These are phyloP conservation scores for Kodamaea lidongshanica DNA, from an alignment of 805 yeast species.

Conservation along the genomic window DNA sequence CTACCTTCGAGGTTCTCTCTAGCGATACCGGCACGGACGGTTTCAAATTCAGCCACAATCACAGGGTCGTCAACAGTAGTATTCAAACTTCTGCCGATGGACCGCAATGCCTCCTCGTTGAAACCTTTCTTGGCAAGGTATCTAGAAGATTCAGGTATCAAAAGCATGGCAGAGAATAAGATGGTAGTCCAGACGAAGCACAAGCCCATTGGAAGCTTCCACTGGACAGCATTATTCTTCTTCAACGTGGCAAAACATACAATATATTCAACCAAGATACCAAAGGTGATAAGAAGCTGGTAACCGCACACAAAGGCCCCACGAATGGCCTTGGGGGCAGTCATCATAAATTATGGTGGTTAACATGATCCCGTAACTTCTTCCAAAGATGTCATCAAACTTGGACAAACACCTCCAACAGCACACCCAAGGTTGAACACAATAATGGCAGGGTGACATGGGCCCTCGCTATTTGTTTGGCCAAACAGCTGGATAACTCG, in stretches of 20 bases:
- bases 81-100: slow-evolving; percentile 57
- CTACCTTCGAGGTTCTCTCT: slow-evolving; percentile 56
- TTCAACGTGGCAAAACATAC: slow-evolving; percentile 57
- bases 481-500: slow-evolving; percentile 37
- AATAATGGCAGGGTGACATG: slow-evolving; percentile 39
- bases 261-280: slow-evolving; percentile 68
- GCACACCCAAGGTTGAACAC: slow-evolving; percentile 68
- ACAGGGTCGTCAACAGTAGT: slow-evolving; percentile 47
- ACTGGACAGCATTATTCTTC: slow-evolving; percentile 46
- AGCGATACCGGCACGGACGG: slow-evolving; percentile 55
- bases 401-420: slow-evolving; percentile 63
- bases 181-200: slow-evolving; percentile 42
- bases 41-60: slow-evolving; percentile 47
- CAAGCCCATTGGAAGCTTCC: slow-evolving; percentile 63
- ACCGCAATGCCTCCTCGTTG: slow-evolving; percentile 47
- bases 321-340: slow-evolving; percentile 64
- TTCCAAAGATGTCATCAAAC: slow-evolving; percentile 53
- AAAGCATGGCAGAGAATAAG: slow-evolving; percentile 45
- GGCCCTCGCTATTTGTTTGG: slow-evolving; percentile 33
- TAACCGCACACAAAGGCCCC: slow-evolving; percentile 65
- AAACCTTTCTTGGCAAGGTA: slow-evolving; percentile 47
- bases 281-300: slow-evolving; percentile 65
- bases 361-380: slow-evolving; percentile 50
- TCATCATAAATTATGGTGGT: slow-evolving; percentile 52
- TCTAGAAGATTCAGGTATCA: slow-evolving; percentile 69